Conservation (phyloP, 345 rosid genomes). For the Eucalyptus polyanthemos region DNA sequence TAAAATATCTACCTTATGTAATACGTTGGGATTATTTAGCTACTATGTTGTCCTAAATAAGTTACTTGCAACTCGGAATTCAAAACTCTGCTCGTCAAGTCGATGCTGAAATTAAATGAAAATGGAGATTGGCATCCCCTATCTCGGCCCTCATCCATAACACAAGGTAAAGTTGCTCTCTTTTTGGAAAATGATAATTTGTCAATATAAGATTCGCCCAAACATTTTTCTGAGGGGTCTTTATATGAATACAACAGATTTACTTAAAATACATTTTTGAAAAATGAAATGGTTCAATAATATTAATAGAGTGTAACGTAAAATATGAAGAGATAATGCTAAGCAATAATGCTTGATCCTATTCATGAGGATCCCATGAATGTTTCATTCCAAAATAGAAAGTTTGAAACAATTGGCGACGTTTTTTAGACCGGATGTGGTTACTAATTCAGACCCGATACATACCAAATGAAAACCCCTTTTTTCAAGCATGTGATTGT, state of each 20-base stretch:
- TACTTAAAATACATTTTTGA: neutral
- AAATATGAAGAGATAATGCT: neutral
- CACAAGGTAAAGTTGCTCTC: neutral
- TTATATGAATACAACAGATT: neutral
- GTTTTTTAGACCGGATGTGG: rapidly evolving
- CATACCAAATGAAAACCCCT: neutral
- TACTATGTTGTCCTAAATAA: too few relatives aligned
- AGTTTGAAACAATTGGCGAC: rapidly evolving
- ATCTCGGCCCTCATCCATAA: rapidly evolving
- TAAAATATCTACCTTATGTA: too few relatives aligned
- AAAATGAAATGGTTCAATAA: neutral
- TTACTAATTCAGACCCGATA: neutral
- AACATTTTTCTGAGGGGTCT: neutral
- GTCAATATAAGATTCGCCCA: rapidly evolving
- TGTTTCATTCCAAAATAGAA: neutral
- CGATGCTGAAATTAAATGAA: too few relatives aligned
- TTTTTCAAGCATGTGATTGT: neutral
- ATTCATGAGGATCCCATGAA: neutral
- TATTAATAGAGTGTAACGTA: neutral
- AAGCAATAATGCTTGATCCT: neutral
- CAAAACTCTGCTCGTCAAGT: too few relatives aligned
- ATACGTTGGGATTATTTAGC: neutral
- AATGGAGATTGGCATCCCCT: neutral
- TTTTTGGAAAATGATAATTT: neutral
- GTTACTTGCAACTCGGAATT: too few relatives aligned